Percentiles rank a stretch among this genome's conserved stretches.
Conservation (phyloP, 768 basidiomycete genomes). For the Tephrocybe sp. region DNA sequence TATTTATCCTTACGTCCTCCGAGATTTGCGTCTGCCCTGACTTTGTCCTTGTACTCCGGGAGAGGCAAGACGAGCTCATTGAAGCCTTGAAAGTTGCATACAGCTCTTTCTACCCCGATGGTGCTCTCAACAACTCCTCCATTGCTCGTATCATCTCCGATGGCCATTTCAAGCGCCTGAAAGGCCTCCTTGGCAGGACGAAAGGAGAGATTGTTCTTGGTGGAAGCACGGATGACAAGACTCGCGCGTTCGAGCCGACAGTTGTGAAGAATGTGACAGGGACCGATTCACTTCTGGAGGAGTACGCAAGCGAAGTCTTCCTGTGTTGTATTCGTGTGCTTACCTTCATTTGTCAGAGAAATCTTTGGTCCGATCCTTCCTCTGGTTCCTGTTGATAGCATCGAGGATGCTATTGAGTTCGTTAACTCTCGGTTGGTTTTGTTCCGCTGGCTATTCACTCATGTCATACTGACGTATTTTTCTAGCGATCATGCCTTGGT, state of each 20-base stretch:
- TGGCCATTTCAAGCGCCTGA: slow-evolving; percentile 52
- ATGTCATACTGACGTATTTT: slow-evolving; percentile 1
- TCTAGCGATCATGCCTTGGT: slow-evolving; percentile 56
- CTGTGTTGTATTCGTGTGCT: background rate
- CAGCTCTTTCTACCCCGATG: slow-evolving; percentile 50
- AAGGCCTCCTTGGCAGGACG: slow-evolving; percentile 47
- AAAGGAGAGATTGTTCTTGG: slow-evolving; percentile 57
- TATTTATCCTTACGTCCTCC: slow-evolving; percentile 25
- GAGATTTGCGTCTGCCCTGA: slow-evolving; percentile 65
- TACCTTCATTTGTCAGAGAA: slow-evolving; percentile 41
- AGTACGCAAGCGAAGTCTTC: slow-evolving; percentile 33
- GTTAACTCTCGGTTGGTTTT: slow-evolving; percentile 45
- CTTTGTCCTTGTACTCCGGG: slow-evolving; percentile 36
- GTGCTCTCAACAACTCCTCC: slow-evolving; percentile 39
- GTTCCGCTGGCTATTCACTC: background rate
- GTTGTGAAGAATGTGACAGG: slow-evolving; percentile 51
- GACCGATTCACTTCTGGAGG: slow-evolving; percentile 59
- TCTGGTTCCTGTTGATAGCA: slow-evolving; percentile 51
- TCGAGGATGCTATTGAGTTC: slow-evolving; percentile 55
- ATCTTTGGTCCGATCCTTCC: slow-evolving; percentile 73
- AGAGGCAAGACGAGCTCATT: slow-evolving; percentile 45
- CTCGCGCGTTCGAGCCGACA: slow-evolving; percentile 52
- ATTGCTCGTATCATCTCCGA: slow-evolving; percentile 54
- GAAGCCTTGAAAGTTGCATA: slow-evolving; percentile 41
- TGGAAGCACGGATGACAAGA: slow-evolving; percentile 38